Percentiles rank a stretch among this genome's conserved stretches.
Evolutionary conservation across 176 grass and related monocot genomes (phyloP).

Genomic region (Panicum miliaceum): DNA sequence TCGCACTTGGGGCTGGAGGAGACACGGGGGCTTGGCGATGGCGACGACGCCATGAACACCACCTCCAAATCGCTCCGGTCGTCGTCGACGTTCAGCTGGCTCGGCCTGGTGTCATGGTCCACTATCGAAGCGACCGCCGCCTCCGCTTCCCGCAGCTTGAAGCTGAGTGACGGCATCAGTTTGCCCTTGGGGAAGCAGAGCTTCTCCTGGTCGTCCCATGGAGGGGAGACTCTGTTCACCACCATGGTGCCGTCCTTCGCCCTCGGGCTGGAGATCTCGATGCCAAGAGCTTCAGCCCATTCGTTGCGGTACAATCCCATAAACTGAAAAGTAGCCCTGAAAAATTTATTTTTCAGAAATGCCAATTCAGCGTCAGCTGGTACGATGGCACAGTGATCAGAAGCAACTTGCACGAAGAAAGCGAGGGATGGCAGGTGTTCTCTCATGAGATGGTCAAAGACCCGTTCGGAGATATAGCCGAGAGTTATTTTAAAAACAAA

Average conservation of each 20-base stretch:
- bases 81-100: neutral
- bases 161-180: conserved; percentile 54
- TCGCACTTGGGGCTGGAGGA: conserved; percentile 60
- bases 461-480: too few species aligned
- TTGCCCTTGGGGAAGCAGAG: conserved; percentile 13
- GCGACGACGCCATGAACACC: conserved; percentile 13
- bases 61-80: neutral
- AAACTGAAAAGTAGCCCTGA: conserved; percentile 34
- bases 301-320: conserved; percentile 61
- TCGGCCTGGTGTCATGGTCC: neutral
- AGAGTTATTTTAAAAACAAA: too few species aligned
- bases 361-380: neutral
- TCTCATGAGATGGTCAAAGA: conserved; percentile 47
- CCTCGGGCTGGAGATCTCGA: conserved; percentile 43
- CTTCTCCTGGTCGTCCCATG: conserved; percentile 13
- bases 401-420: neutral
- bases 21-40: neutral
- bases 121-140: neutral
- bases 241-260: conserved; percentile 18
- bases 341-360: neutral
- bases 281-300: conserved; percentile 58
- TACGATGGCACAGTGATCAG: conserved; percentile 2
- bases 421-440: neutral
- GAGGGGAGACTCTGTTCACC: conserved; percentile 34
- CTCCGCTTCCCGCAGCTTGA: conserved; percentile 58